Evolutionary conservation across 2,329 filamentous ascomycete genomes (phyloP), one percentile per base, ranked within the genome.

Genomic region (Botryotinia convoluta): DNA sequence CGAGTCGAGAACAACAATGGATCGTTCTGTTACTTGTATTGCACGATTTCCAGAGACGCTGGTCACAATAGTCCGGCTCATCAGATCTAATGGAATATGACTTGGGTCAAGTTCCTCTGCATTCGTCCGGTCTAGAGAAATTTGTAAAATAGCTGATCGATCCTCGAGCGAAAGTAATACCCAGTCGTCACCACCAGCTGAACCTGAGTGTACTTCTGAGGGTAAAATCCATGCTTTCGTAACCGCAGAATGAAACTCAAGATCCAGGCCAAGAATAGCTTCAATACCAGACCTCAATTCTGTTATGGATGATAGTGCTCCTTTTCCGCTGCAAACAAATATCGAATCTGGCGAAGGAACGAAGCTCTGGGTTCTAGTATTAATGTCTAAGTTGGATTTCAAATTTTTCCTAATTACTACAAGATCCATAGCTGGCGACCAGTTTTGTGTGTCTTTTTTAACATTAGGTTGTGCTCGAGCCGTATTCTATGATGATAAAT

Each of bases 251-350:
- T 82, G 83, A 61, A 85, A 86, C 35, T 88, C 86, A 18, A 90
- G 83, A 35, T 89, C 87, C 8, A 89, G 78, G 1, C 87, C 89
- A 76, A 93, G 88, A 72, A 87, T 89, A 29, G 91, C 93, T 78
- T 92, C 89, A 42, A 93, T 83, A 6, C 93, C 93, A 80, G 89
- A 85, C 75, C 92, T 87, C 75, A 93, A 85, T 78, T 95, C 92
- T 4, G 89, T 88, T 37, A 95, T 83, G 12, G 87, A 86, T 16
- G 92, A 92, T 44, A 85, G 86, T 1, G 83, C 82, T 0, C 90
- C 90, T 76, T 88, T 88, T 0, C 91, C 90, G 32, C 90, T 90
- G 61, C 90, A 91, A 35, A 88, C 87, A 81, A 92, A 94, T 22
- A 94, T 79, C 37, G 87, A 85, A 77, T 91, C 88, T n/a, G 84